phyloP scores from a whole-genome alignment of 331 rosid species.

The Quercus phellos region DNA sequence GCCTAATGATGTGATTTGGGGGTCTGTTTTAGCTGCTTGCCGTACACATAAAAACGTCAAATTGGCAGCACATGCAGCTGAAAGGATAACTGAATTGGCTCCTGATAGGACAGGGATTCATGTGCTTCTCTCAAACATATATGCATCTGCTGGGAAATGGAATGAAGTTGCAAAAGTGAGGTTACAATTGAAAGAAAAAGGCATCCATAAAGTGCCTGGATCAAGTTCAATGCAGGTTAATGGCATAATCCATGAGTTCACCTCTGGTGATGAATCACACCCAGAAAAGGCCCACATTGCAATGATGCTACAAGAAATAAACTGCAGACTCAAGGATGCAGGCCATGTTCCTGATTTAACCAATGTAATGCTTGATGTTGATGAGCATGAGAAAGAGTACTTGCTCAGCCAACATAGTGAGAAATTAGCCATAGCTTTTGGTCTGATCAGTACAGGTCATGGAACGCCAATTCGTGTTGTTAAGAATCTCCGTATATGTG shows the following conservation, averaged over 20 bases:
- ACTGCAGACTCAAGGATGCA: slow-evolving; percentile 37
- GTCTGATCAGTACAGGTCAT: slow-evolving; percentile 47
- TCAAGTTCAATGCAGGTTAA: slow-evolving; percentile 59
- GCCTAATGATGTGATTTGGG: slow-evolving; percentile 75
- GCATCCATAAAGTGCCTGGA: slow-evolving; percentile 62
- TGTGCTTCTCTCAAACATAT: slow-evolving; percentile 67
- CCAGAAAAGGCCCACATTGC: slow-evolving; percentile 32
- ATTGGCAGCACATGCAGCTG: slow-evolving; percentile 64
- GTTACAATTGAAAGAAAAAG: slow-evolving; percentile 58
- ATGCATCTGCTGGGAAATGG: slow-evolving; percentile 80
- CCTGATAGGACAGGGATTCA: slow-evolving; percentile 52
- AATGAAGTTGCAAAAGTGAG: slow-evolving; percentile 79
- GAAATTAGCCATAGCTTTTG: slow-evolving; percentile 77
- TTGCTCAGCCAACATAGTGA: slow-evolving; percentile 68
- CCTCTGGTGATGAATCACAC: slow-evolving; percentile 57
- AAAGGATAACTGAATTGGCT: slow-evolving; percentile 39
- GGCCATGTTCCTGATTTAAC: slow-evolving; percentile 73
- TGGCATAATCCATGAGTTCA: slow-evolving; percentile 69
- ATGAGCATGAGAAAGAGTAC: slow-evolving; percentile 55
- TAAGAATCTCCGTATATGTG: slow-evolving; percentile 70
- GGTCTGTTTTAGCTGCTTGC: slow-evolving; percentile 75
- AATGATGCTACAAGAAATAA: slow-evolving; percentile 58
- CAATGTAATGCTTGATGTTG: slow-evolving; percentile 69
- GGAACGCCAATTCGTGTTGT: slow-evolving; percentile 52
- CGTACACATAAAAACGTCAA: slow-evolving; percentile 51